phyloP scores from a whole-genome alignment of 495 filamentous ascomycete species.

The Copromyces sp. region DNA sequence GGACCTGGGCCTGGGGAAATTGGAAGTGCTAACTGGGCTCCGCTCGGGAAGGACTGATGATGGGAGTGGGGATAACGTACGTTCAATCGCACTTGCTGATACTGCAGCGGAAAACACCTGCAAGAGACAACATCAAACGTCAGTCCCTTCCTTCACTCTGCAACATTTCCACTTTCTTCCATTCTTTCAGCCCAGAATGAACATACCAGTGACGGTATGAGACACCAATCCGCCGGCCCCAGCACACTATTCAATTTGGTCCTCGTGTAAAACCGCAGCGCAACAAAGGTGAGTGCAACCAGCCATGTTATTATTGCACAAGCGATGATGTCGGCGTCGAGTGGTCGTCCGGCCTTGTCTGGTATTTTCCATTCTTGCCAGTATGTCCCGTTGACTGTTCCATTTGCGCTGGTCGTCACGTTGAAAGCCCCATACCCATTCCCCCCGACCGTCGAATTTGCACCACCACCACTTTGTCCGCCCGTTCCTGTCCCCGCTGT shows the following conservation, averaged over 20 bases:
- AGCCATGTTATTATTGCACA: slow-evolving; percentile 18
- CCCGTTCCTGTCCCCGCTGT: neutral
- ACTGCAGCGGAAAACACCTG: slow-evolving; percentile 19
- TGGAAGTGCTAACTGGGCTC: neutral
- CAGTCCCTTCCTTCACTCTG: neutral
- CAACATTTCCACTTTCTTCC: neutral
- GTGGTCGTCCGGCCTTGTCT: slow-evolving; percentile 10
- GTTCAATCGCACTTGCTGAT: slow-evolving; percentile 17
- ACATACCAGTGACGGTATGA: slow-evolving; percentile 19
- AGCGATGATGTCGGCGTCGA: slow-evolving; percentile 19
- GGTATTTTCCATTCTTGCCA: neutral
- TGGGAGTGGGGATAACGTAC: slow-evolving; percentile 3
- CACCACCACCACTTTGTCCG: neutral
- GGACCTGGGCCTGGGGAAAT: neutral
- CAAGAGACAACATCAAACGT: neutral
- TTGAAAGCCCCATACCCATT: neutral
- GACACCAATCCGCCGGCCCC: slow-evolving; percentile 18
- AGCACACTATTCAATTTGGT: slow-evolving; percentile 14
- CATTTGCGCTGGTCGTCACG: neutral
- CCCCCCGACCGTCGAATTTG: neutral
- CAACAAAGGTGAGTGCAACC: slow-evolving; percentile 16
- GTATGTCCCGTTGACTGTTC: neutral
- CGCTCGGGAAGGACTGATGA: neutral
- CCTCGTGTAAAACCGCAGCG: slow-evolving; percentile 23
- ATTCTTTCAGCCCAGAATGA: neutral